These are phyloP conservation scores for Pulveroboletus sp. DNA, from an alignment of 768 basidiomycete genomes.

Conservation along the genomic window DNA sequence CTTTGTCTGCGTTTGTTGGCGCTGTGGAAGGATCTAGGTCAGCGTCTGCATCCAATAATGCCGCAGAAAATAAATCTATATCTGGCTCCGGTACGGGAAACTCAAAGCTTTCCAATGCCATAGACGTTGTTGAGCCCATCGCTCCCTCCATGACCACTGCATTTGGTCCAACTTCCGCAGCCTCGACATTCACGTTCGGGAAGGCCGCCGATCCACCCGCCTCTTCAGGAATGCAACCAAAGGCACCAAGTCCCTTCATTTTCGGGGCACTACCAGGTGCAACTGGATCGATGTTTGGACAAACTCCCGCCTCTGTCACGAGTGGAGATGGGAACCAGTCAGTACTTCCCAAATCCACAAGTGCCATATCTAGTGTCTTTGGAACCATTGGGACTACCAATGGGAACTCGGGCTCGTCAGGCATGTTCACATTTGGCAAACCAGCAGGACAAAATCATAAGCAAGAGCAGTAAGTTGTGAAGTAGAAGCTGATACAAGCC, in stretches of 20 bases:
- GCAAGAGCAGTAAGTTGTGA: slow-evolving; percentile 30
- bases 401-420: slow-evolving; percentile 9
- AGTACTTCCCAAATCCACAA: slow-evolving; percentile 16
- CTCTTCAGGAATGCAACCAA: slow-evolving; percentile 19
- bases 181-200: slow-evolving; percentile 14
- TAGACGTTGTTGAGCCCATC: slow-evolving; percentile 2
- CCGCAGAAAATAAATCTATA: not conserved
- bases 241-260: slow-evolving; percentile 26
- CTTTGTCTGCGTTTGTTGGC: not conserved
- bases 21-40: slow-evolving; percentile 3
- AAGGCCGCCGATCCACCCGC: slow-evolving; percentile 8
- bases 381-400: slow-evolving; percentile 31
- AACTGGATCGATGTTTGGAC: slow-evolving; percentile 9
- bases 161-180: slow-evolving; percentile 8
- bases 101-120: not conserved
- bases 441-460: slow-evolving; percentile 30
- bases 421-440: slow-evolving; percentile 26
- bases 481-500: not conserved
- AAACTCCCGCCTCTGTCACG: slow-evolving; percentile 1
- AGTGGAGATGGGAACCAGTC: slow-evolving; percentile 7
- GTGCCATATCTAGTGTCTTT: slow-evolving; percentile 28
- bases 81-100: not conserved
- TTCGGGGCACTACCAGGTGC: slow-evolving; percentile 15
- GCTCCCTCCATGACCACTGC: slow-evolving; percentile 2
- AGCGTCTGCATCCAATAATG: not conserved